Conservation (phyloP, 495 filamentous ascomycete genomes). For the Hypoxylon fragiforme region DNA sequence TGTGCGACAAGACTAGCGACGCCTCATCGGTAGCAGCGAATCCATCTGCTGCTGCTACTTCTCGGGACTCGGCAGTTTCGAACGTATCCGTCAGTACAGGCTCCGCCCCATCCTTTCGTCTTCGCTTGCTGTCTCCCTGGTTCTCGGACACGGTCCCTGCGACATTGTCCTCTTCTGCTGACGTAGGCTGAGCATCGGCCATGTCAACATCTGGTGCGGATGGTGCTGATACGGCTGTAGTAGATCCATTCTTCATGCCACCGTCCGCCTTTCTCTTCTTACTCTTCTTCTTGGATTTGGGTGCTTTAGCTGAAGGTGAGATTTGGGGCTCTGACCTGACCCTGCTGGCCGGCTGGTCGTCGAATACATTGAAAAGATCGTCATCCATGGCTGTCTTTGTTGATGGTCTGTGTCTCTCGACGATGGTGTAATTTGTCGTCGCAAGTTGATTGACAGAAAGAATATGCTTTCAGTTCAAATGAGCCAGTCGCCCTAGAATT, state of each 20-base stretch:
- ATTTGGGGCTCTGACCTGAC: slow-evolving; percentile 51
- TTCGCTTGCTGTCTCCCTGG: slow-evolving; percentile 70
- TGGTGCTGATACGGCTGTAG: slow-evolving; percentile 35
- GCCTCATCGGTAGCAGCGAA: slow-evolving; percentile 65
- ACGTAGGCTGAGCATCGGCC: slow-evolving; percentile 48
- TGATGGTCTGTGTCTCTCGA: neutral
- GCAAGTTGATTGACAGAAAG: neutral
- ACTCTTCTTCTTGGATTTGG: slow-evolving; percentile 55
- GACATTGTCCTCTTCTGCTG: slow-evolving; percentile 40
- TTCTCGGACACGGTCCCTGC: slow-evolving; percentile 42
- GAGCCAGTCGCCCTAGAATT: too few species aligned
- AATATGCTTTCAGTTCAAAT: too few species aligned
- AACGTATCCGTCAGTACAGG: slow-evolving; percentile 92
- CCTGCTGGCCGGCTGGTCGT: slow-evolving; percentile 48
- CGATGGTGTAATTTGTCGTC: neutral
- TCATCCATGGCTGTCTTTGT: slow-evolving; percentile 76
- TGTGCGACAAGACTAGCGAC: slow-evolving; percentile 84
- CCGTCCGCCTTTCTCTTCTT: slow-evolving; percentile 87
- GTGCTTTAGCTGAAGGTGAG: slow-evolving; percentile 39
- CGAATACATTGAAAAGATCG: slow-evolving; percentile 85
- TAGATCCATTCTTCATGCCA: slow-evolving; percentile 61
- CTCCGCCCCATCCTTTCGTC: slow-evolving; percentile 70
- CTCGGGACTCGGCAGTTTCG: slow-evolving; percentile 91
- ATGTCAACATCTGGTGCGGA: slow-evolving; percentile 51
- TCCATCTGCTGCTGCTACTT: slow-evolving; percentile 81